phyloP scores from a whole-genome alignment of 73 alveolate species.

The Blepharisma japonicum region DNA sequence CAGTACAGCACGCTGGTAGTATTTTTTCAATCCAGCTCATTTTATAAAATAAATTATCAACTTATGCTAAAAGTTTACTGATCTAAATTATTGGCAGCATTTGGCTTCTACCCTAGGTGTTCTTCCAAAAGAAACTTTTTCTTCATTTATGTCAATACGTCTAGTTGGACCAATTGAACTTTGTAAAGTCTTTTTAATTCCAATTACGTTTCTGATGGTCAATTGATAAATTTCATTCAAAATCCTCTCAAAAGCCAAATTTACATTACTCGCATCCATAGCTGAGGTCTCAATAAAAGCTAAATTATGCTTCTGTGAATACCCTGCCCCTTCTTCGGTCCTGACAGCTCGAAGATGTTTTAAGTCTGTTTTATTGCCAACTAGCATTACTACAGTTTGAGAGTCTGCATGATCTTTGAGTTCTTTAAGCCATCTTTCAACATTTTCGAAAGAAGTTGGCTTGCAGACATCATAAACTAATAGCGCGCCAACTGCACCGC shows the following conservation, averaged over 20 bases:
- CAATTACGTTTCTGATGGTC: too few relatives aligned
- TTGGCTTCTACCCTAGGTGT: too few relatives aligned
- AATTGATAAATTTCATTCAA: slow-evolving; percentile 13
- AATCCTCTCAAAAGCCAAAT: neutral
- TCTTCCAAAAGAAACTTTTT: too few relatives aligned
- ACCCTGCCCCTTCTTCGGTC: slow-evolving; percentile 15
- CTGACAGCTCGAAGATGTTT: slow-evolving; percentile 20
- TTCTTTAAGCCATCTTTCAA: slow-evolving; percentile 26
- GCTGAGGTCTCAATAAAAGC: slow-evolving; percentile 32
- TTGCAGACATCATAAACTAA: slow-evolving; percentile 40
- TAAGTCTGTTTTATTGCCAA: slow-evolving; percentile 28
- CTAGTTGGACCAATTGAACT: too few relatives aligned
- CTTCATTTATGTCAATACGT: too few relatives aligned
- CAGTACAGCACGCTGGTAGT: too few relatives aligned
- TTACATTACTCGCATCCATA: slow-evolving; percentile 8
- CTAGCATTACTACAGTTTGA: slow-evolving; percentile 9
- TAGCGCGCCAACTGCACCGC: slow-evolving; percentile 46
- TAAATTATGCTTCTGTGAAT: slow-evolving; percentile 11
- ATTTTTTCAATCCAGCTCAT: too few relatives aligned
- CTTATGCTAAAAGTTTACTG: too few relatives aligned
- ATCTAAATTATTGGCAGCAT: too few relatives aligned
- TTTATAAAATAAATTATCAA: too few relatives aligned
- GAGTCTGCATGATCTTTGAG: slow-evolving; percentile 31
- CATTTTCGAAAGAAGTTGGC: slow-evolving; percentile 22
- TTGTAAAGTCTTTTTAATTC: too few relatives aligned